Evolutionary conservation across 2,329 filamentous ascomycete genomes (phyloP).

Genomic region (Seiridium unicorne): DNA sequence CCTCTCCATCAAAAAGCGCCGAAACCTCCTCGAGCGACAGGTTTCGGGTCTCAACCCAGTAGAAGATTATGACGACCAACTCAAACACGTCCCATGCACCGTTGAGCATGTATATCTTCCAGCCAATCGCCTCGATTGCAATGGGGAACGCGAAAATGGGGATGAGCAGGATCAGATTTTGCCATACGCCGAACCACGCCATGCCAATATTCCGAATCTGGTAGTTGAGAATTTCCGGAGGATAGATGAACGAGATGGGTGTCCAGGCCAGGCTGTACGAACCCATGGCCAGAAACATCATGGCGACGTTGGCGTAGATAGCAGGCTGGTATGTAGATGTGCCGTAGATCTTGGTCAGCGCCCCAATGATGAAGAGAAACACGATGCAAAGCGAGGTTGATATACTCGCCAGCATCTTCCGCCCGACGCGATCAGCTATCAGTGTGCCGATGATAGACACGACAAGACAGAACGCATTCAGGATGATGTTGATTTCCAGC

Average conservation of each 20-base stretch:
- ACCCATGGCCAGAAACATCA: slow-evolving; percentile 27
- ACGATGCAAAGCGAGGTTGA: slow-evolving; percentile 6
- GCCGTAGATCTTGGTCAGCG: slow-evolving; percentile 3
- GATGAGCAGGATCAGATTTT: slow-evolving; percentile 1
- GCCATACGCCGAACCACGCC: slow-evolving; percentile 17
- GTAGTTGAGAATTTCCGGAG: slow-evolving; percentile 27
- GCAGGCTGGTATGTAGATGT: slow-evolving; percentile 6
- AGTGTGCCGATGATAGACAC: slow-evolving; percentile 10
- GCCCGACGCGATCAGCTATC: slow-evolving; percentile 5
- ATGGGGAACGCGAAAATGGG: slow-evolving; percentile 16
- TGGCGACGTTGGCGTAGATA: slow-evolving; percentile 13
- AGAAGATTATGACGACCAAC: slow-evolving; percentile 16
- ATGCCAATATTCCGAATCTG: slow-evolving; percentile 30
- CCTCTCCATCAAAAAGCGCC: not conserved
- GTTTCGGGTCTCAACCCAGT: slow-evolving; percentile 18
- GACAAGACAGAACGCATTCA: slow-evolving; percentile 11
- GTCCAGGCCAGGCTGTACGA: slow-evolving; percentile 27
- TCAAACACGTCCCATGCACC: slow-evolving; percentile 19
- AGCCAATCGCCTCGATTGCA: slow-evolving; percentile 18
- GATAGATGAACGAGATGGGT: slow-evolving; percentile 22
- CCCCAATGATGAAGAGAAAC: slow-evolving; percentile 13
- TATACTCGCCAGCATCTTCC: not conserved
- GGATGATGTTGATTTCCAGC: slow-evolving; percentile 1
- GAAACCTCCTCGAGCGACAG: slow-evolving; percentile 19
- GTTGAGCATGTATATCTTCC: slow-evolving; percentile 22